phyloP scores from a whole-genome alignment of 2,329 filamentous ascomycete genomes.

The Verticillium isaacii region DNA sequence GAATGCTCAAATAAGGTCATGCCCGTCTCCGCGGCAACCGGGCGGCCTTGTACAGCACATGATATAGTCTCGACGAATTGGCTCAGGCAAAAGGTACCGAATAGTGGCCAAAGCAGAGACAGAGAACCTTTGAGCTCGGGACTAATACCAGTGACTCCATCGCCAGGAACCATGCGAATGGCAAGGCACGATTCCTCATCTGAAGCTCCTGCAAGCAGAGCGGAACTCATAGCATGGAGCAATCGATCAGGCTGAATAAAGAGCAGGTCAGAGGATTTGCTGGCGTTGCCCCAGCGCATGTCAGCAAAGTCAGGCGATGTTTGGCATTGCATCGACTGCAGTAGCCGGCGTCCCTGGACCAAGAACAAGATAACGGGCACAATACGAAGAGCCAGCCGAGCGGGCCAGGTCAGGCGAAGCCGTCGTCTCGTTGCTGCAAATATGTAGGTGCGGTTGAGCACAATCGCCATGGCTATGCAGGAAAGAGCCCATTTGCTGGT shows the following conservation, averaged over 20 bases:
- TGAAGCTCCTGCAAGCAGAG: conserved; percentile 66
- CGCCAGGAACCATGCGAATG: conserved; percentile 63
- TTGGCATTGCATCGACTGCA: conserved; percentile 89
- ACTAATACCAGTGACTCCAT: conserved; percentile 42
- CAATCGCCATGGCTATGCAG: conserved; percentile 79
- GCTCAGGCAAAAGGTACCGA: conserved; percentile 64
- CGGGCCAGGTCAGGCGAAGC: conserved; percentile 68
- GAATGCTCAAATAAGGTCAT: conserved; percentile 98
- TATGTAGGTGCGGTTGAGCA: conserved; percentile 88
- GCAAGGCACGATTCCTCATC: conserved; percentile 72
- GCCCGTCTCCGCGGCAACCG: conserved; percentile 77
- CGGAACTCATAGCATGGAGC: conserved; percentile 68
- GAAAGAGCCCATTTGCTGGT: conserved; percentile 89
- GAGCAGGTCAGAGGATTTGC: conserved; percentile 61
- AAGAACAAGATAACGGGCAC: conserved; percentile 66
- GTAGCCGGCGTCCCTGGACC: conserved; percentile 62
- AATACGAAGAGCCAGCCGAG: conserved; percentile 65
- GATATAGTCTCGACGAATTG: conserved; percentile 87
- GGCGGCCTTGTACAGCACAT: conserved; percentile 80
- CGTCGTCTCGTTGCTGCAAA: conserved; percentile 85
- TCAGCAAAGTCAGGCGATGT: conserved; percentile 69
- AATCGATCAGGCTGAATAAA: conserved; percentile 66
- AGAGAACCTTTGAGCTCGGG: conserved; percentile 70
- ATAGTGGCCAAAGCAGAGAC: conserved; percentile 69
- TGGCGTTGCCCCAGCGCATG: conserved; percentile 64